Evolutionary conservation across 495 filamentous ascomycete species (phyloP), one percentile per base, ranked within the genome.

Genomic region (Aspergillus bridgeri): DNA sequence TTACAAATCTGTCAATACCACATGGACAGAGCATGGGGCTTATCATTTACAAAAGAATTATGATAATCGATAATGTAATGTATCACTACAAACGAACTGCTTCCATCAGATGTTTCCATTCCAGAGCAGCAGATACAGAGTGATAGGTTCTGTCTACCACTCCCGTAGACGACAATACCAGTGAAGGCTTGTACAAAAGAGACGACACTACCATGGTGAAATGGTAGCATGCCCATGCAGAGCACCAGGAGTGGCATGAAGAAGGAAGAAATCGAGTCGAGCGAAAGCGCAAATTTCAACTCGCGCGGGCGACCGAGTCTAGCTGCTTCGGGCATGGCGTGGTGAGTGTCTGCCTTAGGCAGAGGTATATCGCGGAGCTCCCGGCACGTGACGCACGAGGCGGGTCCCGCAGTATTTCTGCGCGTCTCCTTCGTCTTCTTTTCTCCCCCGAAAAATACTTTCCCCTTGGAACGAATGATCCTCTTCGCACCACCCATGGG

Each of bases 101-200:
- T 83, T 81, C 83, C 81, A 82, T 91, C 89, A 92, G 70, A 77
- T 81, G 72, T 79, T 65, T 61, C 69, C 76, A 81, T 85, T 89
- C 33, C 81, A 90, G 86, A 90, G 90, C 86, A 92, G 91, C 83
- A 96, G 91, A 96, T 96, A 96, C 90, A 87, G 89, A 88, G 86
- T 83, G 88, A 85, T 66, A 65, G 64, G 67, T 87, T 75, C 62
- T 72, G 48, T 93, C 88, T 93, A 65, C 83, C 89, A 85, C 81
- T 83, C 79, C 80, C 77, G 78, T 65, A 60, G 54, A 66, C 44
- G 64, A 71, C 77, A 77, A 62, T 72, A 61, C 83, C 89, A 93
- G 75, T 91, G 89, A 93, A 93, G 87, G 84, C 72, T 62, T 61
- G 65, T 73, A 71, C 63, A 60, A 70, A 72, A 58, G 70, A 67